Conservation (phyloP, 805 yeast genomes). For the Scheffersomyces lignosus region DNA sequence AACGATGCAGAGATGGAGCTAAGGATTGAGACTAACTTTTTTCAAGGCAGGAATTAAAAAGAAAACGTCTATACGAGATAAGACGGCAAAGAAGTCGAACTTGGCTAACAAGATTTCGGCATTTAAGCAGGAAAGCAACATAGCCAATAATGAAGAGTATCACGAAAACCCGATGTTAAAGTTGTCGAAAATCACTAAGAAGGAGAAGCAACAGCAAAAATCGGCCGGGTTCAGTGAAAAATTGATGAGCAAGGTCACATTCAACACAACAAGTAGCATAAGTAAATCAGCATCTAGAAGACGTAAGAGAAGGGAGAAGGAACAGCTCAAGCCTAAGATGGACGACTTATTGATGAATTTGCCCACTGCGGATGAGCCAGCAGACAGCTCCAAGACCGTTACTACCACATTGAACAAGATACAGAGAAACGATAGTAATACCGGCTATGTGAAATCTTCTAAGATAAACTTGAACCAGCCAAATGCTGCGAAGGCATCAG, state of each 20-base stretch:
- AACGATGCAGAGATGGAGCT: too few relatives aligned
- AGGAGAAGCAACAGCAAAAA: conserved; percentile 47
- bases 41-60: conserved; percentile 33
- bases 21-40: conserved; percentile 8
- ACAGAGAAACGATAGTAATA: conserved; percentile 3
- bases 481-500: conserved; percentile 44
- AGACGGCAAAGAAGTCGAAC: conserved; percentile 21
- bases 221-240: conserved; percentile 36
- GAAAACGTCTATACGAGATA: conserved; percentile 36
- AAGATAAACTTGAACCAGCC: conserved; percentile 44
- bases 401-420: conserved; percentile 4
- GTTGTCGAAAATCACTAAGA: conserved; percentile 52
- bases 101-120: conserved; percentile 27
- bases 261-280: conserved; percentile 45
- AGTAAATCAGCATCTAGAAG: conserved; percentile 68
- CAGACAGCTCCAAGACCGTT: conserved; percentile 14
- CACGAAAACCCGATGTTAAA: conserved; percentile 51
- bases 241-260: conserved; percentile 25
- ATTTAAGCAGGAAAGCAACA: conserved; percentile 17
- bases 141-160: conserved; percentile 7
- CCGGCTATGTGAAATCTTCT: conserved; percentile 20
- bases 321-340: conserved; percentile 67
- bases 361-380: not conserved
- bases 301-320: conserved; percentile 58
- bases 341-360: conserved; percentile 59